Evolutionary conservation across 2,329 filamentous ascomycete species (phyloP).

Genomic region (Pseudogymnoascus sp.): DNA sequence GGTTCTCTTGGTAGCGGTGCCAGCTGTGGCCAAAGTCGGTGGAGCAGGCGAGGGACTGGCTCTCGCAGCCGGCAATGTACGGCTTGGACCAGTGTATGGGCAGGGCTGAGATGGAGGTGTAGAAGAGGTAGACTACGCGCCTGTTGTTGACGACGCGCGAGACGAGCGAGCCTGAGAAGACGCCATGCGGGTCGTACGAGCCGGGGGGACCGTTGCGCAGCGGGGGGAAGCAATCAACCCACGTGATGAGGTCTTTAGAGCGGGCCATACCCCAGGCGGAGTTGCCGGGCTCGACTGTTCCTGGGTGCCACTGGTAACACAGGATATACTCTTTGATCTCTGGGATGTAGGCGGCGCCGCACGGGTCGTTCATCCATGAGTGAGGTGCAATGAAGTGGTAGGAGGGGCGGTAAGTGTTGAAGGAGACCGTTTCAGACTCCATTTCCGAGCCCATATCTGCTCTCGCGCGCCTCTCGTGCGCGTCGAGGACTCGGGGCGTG

Average conservation of each 20-base stretch:
- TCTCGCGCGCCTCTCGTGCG: background rate
- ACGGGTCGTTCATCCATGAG: background rate
- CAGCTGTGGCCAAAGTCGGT: slow-evolving; percentile 18
- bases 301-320: background rate
- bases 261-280: background rate
- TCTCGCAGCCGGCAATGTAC: slow-evolving; percentile 19
- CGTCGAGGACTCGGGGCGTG: background rate
- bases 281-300: background rate
- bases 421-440: background rate
- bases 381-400: background rate
- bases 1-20: slow-evolving; percentile 15
- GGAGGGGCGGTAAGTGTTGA: background rate
- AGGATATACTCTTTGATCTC: background rate
- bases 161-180: slow-evolving; percentile 19
- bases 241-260: background rate
- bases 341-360: background rate
- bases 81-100: slow-evolving; percentile 20
- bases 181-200: slow-evolving; percentile 17
- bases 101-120: slow-evolving; percentile 17
- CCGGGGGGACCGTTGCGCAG: slow-evolving; percentile 9
- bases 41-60: slow-evolving; percentile 18
- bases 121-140: slow-evolving; percentile 17
- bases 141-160: slow-evolving; percentile 15
- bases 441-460: background rate
- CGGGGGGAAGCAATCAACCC: background rate